These are phyloP conservation scores for Pseudogymnoascus sp. DNA, from an alignment of 2,329 filamentous ascomycete species.

Conservation along the genomic window DNA sequence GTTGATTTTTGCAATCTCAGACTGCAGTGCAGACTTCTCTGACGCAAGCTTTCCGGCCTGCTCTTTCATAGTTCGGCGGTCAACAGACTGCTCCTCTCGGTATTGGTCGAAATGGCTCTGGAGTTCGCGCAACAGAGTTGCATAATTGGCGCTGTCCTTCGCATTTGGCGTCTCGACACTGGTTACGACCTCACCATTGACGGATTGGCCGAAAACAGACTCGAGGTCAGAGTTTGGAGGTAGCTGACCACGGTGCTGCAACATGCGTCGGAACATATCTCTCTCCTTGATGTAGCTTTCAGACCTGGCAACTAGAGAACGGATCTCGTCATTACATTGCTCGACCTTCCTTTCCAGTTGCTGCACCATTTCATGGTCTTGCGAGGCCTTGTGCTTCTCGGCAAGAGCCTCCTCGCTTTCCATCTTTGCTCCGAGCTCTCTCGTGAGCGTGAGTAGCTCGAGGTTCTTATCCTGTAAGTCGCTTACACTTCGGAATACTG, in stretches of 20 bases:
- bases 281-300: constrained; percentile 93
- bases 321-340: constrained; percentile 76
- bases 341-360: constrained; percentile 63
- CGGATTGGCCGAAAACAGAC: constrained; percentile 62
- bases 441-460: constrained; percentile 71
- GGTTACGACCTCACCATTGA: constrained; percentile 50
- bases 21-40: constrained; percentile 75
- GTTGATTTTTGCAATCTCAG: constrained; percentile 67
- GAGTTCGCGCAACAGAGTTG: constrained; percentile 73
- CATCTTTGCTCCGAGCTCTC: constrained; percentile 78
- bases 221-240: constrained; percentile 52
- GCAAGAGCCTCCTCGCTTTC: constrained; percentile 79
- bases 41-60: constrained; percentile 74
- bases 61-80: constrained; percentile 72
- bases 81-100: constrained; percentile 73
- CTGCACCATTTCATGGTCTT: constrained; percentile 64
- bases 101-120: constrained; percentile 86
- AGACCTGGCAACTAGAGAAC: constrained; percentile 70
- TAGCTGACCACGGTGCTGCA: constrained; percentile 63
- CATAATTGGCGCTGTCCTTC: constrained; percentile 58
- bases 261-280: constrained; percentile 93
- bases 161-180: constrained; percentile 45
- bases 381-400: constrained; percentile 51
- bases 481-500: constrained; percentile 76
- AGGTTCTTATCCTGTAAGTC: constrained; percentile 85